These are phyloP conservation scores for Cryptosporidium baileyi DNA, from an alignment of 169 alveolate genomes.

Conservation along the genomic window DNA sequence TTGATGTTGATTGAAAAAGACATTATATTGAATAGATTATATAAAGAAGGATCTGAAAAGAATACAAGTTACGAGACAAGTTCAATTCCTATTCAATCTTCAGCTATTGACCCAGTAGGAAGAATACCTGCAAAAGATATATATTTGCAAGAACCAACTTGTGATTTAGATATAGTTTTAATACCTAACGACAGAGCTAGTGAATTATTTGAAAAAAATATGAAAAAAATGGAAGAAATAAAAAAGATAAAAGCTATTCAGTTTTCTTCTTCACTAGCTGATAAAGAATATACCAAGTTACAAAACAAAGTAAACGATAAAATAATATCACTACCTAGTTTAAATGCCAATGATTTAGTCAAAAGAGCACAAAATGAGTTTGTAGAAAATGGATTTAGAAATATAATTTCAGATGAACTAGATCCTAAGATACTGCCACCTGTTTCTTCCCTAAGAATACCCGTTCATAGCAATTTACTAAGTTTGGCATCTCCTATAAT, in stretches of 20 bases:
- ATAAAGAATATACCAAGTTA: constrained; percentile 1
- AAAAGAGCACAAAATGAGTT: constrained; percentile 52
- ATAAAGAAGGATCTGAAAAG: constrained; percentile 24
- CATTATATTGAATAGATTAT: constrained; percentile 8
- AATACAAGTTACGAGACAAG: neutral
- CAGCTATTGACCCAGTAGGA: constrained; percentile 63
- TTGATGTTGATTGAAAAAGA: constrained; percentile 23
- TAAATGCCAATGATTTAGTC: constrained; percentile 28
- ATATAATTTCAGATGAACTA: neutral
- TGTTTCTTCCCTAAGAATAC: constrained; percentile 52
- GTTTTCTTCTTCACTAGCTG: constrained; percentile 38
- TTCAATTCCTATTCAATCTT: constrained; percentile 10
- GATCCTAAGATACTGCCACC: constrained; percentile 49
- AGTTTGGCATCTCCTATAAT: constrained; percentile 64
- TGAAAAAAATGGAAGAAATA: constrained; percentile 54
- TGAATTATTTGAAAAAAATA: constrained; percentile 46
- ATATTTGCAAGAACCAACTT: constrained; percentile 61
- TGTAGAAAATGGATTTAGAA: constrained; percentile 4
- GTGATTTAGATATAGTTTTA: constrained; percentile 51
- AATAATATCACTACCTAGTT: constrained; percentile 20
- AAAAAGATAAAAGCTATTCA: constrained; percentile 49
- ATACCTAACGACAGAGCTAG: constrained; percentile 52
- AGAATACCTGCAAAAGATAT: constrained; percentile 66
- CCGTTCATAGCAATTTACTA: constrained; percentile 57
- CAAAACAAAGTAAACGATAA: neutral